These are phyloP conservation scores for Aureobasidium sp. DNA, from an alignment of 2,329 filamentous ascomycete genomes.

Conservation along the genomic window DNA sequence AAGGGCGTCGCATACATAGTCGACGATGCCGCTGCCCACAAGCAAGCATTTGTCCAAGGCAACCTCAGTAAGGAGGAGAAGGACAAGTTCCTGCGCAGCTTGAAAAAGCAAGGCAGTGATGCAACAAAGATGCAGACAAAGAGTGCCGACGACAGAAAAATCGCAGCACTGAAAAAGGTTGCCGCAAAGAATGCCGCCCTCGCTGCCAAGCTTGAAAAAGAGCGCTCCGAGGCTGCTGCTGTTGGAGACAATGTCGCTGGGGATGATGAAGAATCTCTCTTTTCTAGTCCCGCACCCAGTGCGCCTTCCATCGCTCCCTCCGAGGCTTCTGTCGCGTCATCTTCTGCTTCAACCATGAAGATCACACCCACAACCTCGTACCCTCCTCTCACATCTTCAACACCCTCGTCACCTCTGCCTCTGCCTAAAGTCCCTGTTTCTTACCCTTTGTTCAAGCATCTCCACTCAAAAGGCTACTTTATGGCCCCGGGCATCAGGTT, in stretches of 20 bases:
- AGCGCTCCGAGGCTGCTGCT: conserved; percentile 5
- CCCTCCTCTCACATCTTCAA: conserved; percentile 31
- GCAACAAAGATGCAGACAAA: conserved; percentile 41
- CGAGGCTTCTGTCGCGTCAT: background rate
- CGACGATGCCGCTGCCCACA: conserved; percentile 69
- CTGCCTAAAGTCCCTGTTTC: conserved; percentile 38
- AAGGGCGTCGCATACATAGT: conserved; percentile 70
- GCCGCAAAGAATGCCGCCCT: conserved; percentile 45
- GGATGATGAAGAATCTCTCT: conserved; percentile 13
- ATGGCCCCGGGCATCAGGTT: conserved; percentile 89
- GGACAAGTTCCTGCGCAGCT: conserved; percentile 52
- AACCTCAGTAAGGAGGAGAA: conserved; percentile 52
- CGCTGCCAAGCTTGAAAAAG: conserved; percentile 1
- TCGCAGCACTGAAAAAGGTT: conserved; percentile 43
- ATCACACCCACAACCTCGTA: conserved; percentile 47
- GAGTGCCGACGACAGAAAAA: conserved; percentile 44
- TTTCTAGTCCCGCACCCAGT: background rate
- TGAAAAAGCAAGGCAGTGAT: conserved; percentile 49
- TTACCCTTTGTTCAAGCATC: conserved; percentile 71
- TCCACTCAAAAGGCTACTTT: conserved; percentile 75
- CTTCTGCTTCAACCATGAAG: conserved; percentile 15
- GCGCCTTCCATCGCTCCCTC: conserved; percentile 6
- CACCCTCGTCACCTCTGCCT: conserved; percentile 24
- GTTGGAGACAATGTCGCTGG: background rate
- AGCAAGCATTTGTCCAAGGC: conserved; percentile 47